Base-by-base conservation (phyloP, 305 asterid genomes). In the Salvia sclarea region DNA sequence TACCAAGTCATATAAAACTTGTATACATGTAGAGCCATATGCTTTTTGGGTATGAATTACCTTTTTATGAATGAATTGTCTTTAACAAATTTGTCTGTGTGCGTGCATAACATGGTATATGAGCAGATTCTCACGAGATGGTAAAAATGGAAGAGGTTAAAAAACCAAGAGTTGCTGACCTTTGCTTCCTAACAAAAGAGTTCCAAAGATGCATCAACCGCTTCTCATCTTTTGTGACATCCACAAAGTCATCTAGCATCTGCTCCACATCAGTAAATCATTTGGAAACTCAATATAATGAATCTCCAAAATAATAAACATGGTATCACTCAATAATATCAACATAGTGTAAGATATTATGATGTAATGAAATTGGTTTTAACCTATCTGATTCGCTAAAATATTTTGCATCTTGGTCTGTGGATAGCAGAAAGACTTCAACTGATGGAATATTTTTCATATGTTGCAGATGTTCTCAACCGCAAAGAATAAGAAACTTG, bases 181-280 rank as follows among this genome's bases (percentile, higher is more conserved):
- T 86, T 80, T 95, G 99, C 84, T 90, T 89, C 76, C 99, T 83
- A 55, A 95, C 96, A 70, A 95, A 92, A 68, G 98, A 95, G 83
- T 95, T 95, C 99, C 99, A 95, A 47, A 95, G 92, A 92, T 92
- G 98, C 99, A 95, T 95, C 86, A 95, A 59, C 77, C 83, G 83
- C 83, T 95, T 95, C 81, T 95, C 99, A 75, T 92, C 93, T 75
- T 85, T 87, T 37, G 98, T 86, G 59, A 95, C 99, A 78, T 95
- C 99, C 75, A 95, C 97, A 66, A 95, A 95, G 77, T 95, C 99
- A 75, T 95, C 99, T 64, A 95, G 90, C 98, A 95, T 95, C 99
- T 95, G 90, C 80, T 61, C 77, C 64, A 74, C 74, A 75, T 58
- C 56, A 68, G 38, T 41, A 40, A 6, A 74, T 72, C 54, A 69